These are phyloP conservation scores for Salvia hispanica DNA, from an alignment of 257 asterid genomes.

Conservation along the genomic window DNA sequence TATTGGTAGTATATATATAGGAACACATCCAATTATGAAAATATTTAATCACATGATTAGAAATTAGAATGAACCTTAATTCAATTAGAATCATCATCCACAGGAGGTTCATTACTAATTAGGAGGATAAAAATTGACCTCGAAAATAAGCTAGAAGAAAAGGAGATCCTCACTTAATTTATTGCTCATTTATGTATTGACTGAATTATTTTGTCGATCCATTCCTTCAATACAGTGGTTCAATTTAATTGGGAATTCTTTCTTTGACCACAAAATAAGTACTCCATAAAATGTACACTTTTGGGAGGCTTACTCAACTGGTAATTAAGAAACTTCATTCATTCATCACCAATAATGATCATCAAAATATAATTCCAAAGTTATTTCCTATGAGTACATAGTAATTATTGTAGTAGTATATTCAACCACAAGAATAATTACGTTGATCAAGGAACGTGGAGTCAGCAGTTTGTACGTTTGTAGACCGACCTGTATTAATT, in stretches of 20 bases:
- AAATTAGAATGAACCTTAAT: too few species aligned
- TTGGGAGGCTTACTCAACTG: not conserved
- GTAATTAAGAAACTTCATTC: not conserved
- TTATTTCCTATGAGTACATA: slow-evolving; percentile 1
- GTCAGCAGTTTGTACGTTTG: not conserved
- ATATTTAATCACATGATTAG: too few species aligned
- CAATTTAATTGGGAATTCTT: not conserved
- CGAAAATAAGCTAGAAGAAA: not conserved
- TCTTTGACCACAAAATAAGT: slow-evolving; percentile 8
- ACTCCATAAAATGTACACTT: not conserved
- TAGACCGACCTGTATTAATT: too few species aligned
- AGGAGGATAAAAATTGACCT: not conserved
- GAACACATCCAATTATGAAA: too few species aligned
- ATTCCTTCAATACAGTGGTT: not conserved
- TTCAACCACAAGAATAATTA: not conserved
- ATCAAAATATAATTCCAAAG: not conserved
- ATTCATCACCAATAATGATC: not conserved
- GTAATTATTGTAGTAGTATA: not conserved
- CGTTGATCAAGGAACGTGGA: not conserved
- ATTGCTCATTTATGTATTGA: slow-evolving; percentile 18
- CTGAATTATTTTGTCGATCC: slow-evolving; percentile 20
- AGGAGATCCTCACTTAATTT: not conserved
- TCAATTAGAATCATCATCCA: too few species aligned
- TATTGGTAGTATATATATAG: too few species aligned
- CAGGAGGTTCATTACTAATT: too few species aligned